Evolutionary conservation across 441 rosid genomes (phyloP), one percentile per base, ranked within the genome.

Genomic region (Gossypium gossypioides): DNA sequence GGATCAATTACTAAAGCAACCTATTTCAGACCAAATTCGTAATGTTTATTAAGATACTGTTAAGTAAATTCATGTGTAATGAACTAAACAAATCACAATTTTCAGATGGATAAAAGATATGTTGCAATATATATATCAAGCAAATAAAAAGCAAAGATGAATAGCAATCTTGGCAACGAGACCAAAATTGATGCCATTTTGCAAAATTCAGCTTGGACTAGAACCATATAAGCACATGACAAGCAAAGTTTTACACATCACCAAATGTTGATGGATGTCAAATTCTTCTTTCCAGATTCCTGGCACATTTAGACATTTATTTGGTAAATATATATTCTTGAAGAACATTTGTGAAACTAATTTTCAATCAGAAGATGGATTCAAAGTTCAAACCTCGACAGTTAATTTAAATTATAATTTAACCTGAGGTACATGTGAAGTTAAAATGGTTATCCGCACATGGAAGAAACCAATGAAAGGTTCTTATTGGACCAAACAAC

Each of bases 1-100:
- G 96, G 94, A 83, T 96, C 98, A 79, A 89, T 93, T 51, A 96
- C 98, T 84, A 96, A 83, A 59, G 98, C 96, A 81, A 96, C 98
- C 98, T 96, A 86, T 82, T 75, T 73, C 71, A 72, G 67, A 75
- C 51, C 46, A 46, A 59, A 60, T 66, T 66, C 25, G 29, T 48
- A 57, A 58, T 27, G 5, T 25, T 59, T 15, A 71, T 58, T 57
- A 37, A 37, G 22, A 54, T 16, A 12, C 13, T 56, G 64, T 54
- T 13, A 19, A 69, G 29, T 64, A 19, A 64, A 65, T 21, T 37
- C 70, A 66, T n/a, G 7, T 24, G 22, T 24, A 24, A 24, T 24
- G 52, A 46, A 24, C 70, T 46, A 59, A 66, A 66, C 10, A 66
- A 46, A 24, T 65, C 37, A 48, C 19, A n/a, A 46, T n/a, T 7